Conservation (phyloP, 202 grass and related monocot species). For the Cymbopogon flexuosus region DNA sequence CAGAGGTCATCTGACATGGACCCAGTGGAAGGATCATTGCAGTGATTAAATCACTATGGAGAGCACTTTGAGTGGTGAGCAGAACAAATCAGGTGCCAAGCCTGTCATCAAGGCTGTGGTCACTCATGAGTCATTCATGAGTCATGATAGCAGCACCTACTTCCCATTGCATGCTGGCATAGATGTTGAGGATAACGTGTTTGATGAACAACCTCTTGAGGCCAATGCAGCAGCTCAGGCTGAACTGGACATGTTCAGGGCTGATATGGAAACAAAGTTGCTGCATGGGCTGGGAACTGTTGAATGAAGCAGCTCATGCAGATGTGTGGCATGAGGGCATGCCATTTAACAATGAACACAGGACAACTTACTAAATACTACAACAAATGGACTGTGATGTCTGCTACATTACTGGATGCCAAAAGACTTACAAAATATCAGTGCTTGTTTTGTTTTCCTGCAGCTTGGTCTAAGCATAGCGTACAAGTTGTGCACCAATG, state of each 20-base stretch:
- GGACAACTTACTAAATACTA: background rate
- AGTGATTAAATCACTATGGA: background rate
- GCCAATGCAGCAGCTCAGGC: background rate
- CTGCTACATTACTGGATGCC: background rate
- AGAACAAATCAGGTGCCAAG: background rate
- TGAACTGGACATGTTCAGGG: background rate
- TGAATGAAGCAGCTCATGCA: background rate
- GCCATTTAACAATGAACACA: background rate
- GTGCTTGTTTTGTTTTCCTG: background rate
- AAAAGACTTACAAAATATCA: background rate
- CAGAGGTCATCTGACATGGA: background rate
- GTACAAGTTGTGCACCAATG: background rate
- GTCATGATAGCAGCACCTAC: background rate
- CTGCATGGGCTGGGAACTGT: background rate
- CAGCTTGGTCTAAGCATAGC: background rate
- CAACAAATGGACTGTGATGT: background rate
- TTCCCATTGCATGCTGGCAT: background rate
- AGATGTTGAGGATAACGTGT: background rate
- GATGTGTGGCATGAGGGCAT: background rate
- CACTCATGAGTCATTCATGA: background rate
- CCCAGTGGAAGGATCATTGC: background rate
- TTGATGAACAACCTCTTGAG: background rate
- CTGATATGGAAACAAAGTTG: background rate
- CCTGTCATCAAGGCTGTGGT: background rate
- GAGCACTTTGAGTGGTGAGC: background rate